Evolutionary conservation across 2,329 filamentous ascomycete species (phyloP).

Genomic region (Diaporthe sp.): DNA sequence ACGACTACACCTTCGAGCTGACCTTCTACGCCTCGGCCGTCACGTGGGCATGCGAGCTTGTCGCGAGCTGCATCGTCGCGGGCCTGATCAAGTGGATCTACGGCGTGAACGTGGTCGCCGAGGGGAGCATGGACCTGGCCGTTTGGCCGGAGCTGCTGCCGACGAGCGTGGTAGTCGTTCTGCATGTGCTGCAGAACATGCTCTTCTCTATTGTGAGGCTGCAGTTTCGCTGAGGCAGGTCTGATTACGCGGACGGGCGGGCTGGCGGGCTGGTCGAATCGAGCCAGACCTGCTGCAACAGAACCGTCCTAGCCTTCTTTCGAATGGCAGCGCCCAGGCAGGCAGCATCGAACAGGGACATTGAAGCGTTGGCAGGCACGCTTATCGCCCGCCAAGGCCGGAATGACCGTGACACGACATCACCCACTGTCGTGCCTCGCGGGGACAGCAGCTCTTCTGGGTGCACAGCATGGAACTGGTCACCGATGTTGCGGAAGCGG

Average conservation of each 20-base stretch:
- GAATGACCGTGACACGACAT: neutral
- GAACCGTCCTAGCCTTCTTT: neutral
- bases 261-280: neutral
- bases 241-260: conserved; percentile 30
- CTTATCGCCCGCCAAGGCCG: conserved; percentile 17
- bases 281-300: neutral
- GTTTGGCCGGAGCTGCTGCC: conserved; percentile 78
- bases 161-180: conserved; percentile 74
- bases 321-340: neutral
- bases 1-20: conserved; percentile 71
- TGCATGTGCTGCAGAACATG: conserved; percentile 81
- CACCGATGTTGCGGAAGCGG: conserved; percentile 6
- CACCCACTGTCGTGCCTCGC: neutral
- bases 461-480: conserved; percentile 9
- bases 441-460: conserved; percentile 11
- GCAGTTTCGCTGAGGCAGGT: conserved; percentile 62
- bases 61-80: conserved; percentile 71
- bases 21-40: conserved; percentile 74
- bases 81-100: conserved; percentile 71
- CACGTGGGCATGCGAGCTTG: conserved; percentile 77
- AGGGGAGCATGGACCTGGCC: conserved; percentile 74
- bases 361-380: neutral
- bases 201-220: conserved; percentile 77
- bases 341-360: neutral
- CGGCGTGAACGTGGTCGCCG: conserved; percentile 72